These are phyloP conservation scores for Fimicolochytrium jonesii DNA, from an alignment of 192 early-diverging fungal species.

Conservation along the genomic window DNA sequence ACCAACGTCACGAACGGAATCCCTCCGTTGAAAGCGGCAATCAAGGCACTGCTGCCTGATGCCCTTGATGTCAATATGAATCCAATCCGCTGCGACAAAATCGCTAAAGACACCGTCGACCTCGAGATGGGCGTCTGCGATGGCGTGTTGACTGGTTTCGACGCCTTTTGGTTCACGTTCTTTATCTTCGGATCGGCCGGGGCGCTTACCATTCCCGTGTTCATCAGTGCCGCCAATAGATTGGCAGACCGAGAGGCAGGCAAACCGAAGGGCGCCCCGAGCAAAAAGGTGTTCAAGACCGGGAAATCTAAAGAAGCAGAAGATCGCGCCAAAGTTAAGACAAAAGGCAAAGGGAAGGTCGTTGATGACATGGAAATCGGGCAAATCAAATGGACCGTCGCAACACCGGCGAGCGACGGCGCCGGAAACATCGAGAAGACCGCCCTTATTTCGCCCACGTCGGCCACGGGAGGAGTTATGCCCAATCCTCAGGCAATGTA, in stretches of 20 bases:
- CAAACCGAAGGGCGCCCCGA: neutral
- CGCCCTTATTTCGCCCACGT: neutral
- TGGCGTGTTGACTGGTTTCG: constrained; percentile 4
- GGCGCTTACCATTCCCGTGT: constrained; percentile 11
- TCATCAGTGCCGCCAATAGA: constrained; percentile 20
- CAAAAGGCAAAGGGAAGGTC: constrained; percentile 6
- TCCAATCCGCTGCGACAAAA: neutral
- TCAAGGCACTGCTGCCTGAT: no score
- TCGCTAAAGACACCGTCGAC: constrained; percentile 9
- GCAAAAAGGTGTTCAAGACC: constrained; percentile 7
- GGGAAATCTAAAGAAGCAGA: constrained; percentile 2
- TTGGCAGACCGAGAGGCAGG: constrained; percentile 18
- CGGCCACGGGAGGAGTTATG: neutral
- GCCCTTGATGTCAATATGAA: no score
- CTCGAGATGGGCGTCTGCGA: constrained; percentile 18
- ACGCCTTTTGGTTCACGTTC: constrained; percentile 27
- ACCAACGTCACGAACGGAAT: neutral
- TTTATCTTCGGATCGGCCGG: constrained; percentile 14
- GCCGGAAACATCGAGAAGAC: neutral
- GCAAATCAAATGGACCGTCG: constrained; percentile 21
- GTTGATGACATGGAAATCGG: constrained; percentile 20
- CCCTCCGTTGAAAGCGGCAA: neutral
- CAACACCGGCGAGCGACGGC: neutral
- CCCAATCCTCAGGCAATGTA: neutral
- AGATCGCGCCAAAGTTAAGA: no score